Conservation (phyloP, 164 flowering plant genomes). For the Chimonanthus salicifolius region DNA sequence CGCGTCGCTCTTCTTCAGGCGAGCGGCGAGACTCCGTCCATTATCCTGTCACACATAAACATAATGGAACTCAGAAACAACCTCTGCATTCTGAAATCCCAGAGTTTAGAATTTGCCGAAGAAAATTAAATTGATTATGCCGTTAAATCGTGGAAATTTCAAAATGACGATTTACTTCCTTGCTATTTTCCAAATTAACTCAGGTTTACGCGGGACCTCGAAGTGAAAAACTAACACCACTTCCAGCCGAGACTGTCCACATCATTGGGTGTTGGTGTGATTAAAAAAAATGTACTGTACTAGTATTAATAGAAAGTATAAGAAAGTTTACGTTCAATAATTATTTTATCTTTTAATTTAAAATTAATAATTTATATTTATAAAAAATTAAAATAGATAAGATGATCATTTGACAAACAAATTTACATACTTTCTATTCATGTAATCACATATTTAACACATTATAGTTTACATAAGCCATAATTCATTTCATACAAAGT, state of each 20-base stretch:
- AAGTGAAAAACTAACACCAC: not conserved
- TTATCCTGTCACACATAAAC: constrained; percentile 55
- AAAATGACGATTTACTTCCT: not conserved
- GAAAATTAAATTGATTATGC: not conserved
- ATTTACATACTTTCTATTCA: too few relatives aligned
- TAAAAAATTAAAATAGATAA: too few relatives aligned
- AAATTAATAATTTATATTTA: too few relatives aligned
- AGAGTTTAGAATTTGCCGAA: not conserved
- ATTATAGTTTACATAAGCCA: too few relatives aligned
- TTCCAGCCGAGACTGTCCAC: not conserved
- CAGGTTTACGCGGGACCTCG: not conserved
- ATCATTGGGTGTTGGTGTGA: too few relatives aligned
- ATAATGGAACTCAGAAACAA: not conserved
- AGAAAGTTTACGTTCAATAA: too few relatives aligned
- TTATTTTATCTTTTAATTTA: too few relatives aligned
- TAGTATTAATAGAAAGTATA: too few relatives aligned
- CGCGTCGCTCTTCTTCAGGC: constrained; percentile 92
- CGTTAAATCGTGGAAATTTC: not conserved
- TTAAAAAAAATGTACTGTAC: too few relatives aligned
- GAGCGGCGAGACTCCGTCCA: constrained; percentile 71
- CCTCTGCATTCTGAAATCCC: not conserved
- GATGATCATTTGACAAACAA: too few relatives aligned
- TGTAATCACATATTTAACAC: too few relatives aligned
- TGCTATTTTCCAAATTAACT: not conserved
- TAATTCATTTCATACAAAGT: too few relatives aligned